Conservation (phyloP, 1,284 basidiomycete species). For the Marasmius oreades region DNA sequence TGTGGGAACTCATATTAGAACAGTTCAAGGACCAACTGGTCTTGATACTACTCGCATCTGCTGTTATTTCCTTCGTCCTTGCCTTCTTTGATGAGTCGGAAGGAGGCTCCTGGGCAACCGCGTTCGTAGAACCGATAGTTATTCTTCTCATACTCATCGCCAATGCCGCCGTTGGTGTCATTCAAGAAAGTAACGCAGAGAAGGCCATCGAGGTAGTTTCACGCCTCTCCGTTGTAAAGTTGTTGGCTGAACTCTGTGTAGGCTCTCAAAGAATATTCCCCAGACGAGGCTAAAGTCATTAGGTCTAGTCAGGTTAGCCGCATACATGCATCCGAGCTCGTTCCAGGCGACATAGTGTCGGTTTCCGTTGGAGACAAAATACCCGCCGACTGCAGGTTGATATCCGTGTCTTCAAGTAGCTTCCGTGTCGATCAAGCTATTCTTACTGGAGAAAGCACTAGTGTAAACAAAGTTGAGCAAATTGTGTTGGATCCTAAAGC, state of each 20-base stretch:
- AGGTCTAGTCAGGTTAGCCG: slow-evolving; percentile 70
- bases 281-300: slow-evolving; percentile 90
- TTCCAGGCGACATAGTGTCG: slow-evolving; percentile 89
- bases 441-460: slow-evolving; percentile 88
- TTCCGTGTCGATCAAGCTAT: slow-evolving; percentile 95
- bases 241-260: slow-evolving; percentile 29
- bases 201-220: slow-evolving; percentile 86
- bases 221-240: slow-evolving; percentile 3
- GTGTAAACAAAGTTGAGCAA: slow-evolving; percentile 77
- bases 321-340: slow-evolving; percentile 82
- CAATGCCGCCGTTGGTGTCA: slow-evolving; percentile 91
- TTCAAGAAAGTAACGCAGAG: slow-evolving; percentile 94
- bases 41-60: slow-evolving; percentile 89
- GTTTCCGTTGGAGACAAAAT: slow-evolving; percentile 92
- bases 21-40: slow-evolving; percentile 98
- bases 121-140: slow-evolving; percentile 91
- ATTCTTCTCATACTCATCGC: slow-evolving; percentile 92
- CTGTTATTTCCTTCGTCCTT: slow-evolving; percentile 86
- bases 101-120: slow-evolving; percentile 66
- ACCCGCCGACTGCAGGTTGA: slow-evolving; percentile 87
- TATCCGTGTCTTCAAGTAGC: slow-evolving; percentile 87
- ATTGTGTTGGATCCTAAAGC: slow-evolving; percentile 69
- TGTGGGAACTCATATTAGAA: slow-evolving; percentile 93
- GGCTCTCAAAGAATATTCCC: slow-evolving; percentile 94
- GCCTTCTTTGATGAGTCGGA: slow-evolving; percentile 79